phyloP scores from a whole-genome alignment of 768 basidiomycete species.

The Trametes elegans region DNA sequence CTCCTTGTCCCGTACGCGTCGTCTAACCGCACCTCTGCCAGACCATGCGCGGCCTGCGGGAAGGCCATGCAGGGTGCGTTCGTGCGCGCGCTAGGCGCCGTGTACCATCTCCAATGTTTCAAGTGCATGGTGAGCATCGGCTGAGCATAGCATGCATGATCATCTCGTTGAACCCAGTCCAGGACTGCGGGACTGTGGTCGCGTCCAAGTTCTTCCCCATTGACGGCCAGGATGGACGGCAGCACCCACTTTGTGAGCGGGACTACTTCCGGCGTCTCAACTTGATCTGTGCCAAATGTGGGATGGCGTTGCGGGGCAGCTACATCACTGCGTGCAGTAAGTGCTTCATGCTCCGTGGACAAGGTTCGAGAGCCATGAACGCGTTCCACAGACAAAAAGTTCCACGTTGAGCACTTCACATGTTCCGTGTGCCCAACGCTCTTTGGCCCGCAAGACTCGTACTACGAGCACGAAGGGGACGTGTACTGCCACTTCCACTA shows the following conservation, averaged over 20 bases:
- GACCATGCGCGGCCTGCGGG: constrained; percentile 75
- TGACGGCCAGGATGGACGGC: constrained; percentile 85
- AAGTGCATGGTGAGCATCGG: constrained; percentile 78
- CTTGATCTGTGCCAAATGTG: constrained; percentile 95
- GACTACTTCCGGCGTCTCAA: constrained; percentile 97
- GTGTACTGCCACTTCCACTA: constrained; percentile 99
- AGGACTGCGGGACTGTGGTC: constrained; percentile 97
- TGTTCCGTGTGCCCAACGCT: constrained; percentile 95
- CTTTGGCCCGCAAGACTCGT: constrained; percentile 97
- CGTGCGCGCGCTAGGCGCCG: constrained; percentile 89
- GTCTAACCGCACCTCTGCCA: constrained; percentile 27
- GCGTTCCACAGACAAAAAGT: constrained; percentile 85
- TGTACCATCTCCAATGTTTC: constrained; percentile 98
- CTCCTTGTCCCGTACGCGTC: constrained; percentile 17
- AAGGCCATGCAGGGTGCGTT: constrained; percentile 92
- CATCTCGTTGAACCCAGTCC: constrained; percentile 15
- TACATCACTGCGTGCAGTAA: constrained; percentile 99
- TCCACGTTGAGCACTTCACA: constrained; percentile 98
- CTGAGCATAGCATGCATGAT: constrained; percentile 6
- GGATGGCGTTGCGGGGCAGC: constrained; percentile 89
- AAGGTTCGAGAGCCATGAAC: not conserved
- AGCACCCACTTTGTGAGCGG: constrained; percentile 94
- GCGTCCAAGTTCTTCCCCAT: constrained; percentile 99
- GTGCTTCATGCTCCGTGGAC: constrained; percentile 31
- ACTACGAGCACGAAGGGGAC: constrained; percentile 97